These are phyloP conservation scores for Nemania sp. DNA, from an alignment of 2,329 filamentous ascomycete genomes.

Conservation along the genomic window DNA sequence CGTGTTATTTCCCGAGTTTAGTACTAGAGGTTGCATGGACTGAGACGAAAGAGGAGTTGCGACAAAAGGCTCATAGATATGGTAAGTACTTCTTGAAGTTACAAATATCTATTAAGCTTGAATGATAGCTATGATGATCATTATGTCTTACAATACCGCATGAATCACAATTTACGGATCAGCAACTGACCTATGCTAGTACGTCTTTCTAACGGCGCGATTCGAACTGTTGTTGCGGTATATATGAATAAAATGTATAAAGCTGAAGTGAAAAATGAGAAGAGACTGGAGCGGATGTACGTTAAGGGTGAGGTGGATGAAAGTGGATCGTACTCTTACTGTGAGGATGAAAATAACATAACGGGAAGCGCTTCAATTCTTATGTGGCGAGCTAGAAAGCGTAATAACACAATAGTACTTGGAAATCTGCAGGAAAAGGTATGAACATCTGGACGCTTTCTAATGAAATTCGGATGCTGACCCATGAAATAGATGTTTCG, in stretches of 20 bases:
- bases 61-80: slow-evolving; percentile 6
- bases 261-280: slow-evolving; percentile 19
- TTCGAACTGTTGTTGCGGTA: slow-evolving; percentile 22
- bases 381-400: not conserved
- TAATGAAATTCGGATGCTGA: not conserved
- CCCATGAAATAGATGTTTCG: not conserved
- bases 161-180: not conserved
- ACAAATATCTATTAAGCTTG: not conserved
- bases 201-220: slow-evolving; percentile 4
- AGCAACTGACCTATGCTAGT: not conserved
- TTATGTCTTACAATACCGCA: no score
- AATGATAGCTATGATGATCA: not conserved
- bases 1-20: not conserved
- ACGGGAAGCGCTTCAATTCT: slow-evolving; percentile 17
- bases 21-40: slow-evolving; percentile 17
- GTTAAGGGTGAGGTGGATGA: not conserved
- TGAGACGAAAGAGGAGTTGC: not conserved
- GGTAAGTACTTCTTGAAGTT: slow-evolving; percentile 5
- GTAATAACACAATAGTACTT: not conserved
- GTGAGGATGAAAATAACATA: slow-evolving; percentile 1
- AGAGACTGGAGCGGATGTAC: slow-evolving; percentile 8
- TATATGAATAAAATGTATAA: slow-evolving; percentile 1
- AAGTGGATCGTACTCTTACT: not conserved
- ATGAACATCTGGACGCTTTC: not conserved
- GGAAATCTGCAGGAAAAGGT: not conserved